A percentile compares a stretch with the other conserved stretches of the same genome.
These are phyloP conservation scores for Pneumocystis canis DNA, from an alignment of 1,139 yeast genomes.

Conservation along the genomic window DNA sequence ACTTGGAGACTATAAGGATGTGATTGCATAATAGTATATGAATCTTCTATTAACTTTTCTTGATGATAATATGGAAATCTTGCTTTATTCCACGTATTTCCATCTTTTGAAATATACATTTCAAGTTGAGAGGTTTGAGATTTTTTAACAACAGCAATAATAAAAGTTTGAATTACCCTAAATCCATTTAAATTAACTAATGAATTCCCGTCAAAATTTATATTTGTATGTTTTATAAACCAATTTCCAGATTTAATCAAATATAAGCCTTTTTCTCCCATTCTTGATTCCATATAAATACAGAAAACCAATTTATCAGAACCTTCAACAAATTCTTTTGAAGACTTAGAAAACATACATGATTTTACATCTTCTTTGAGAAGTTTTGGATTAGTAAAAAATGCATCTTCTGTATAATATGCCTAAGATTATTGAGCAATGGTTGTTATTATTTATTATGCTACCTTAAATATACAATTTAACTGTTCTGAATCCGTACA, in stretches of 20 bases:
- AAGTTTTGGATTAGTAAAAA: slow-evolving; percentile 31
- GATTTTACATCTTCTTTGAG: slow-evolving; percentile 21
- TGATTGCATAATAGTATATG: slow-evolving; percentile 41
- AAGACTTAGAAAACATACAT: slow-evolving; percentile 42
- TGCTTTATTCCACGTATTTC: slow-evolving; percentile 36
- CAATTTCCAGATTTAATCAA: slow-evolving; percentile 41
- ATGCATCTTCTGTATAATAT: slow-evolving; percentile 42
- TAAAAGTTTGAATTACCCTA: slow-evolving; percentile 36
- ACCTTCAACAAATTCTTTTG: slow-evolving; percentile 29
- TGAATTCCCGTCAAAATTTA: slow-evolving; percentile 20
- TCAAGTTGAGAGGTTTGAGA: slow-evolving; percentile 32
- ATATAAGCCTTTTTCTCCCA: slow-evolving; percentile 19
- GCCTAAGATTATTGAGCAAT: slow-evolving; percentile 14
- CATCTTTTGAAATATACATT: slow-evolving; percentile 47
- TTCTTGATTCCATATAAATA: neutral
- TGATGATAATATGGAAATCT: slow-evolving; percentile 31
- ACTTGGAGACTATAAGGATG: slow-evolving; percentile 43
- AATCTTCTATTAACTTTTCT: slow-evolving; percentile 24
- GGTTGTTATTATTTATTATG: neutral
- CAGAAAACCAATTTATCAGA: slow-evolving; percentile 10
- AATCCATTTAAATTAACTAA: slow-evolving; percentile 32
- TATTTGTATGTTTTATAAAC: slow-evolving; percentile 30
- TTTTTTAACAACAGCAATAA: slow-evolving; percentile 37
- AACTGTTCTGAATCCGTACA: slow-evolving; percentile 24
- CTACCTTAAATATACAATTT: slow-evolving; percentile 26